Percentiles rank a stretch among this genome's conserved stretches.
Conservation (phyloP, 768 basidiomycete species). For the Rhizopogon salebrosus region DNA sequence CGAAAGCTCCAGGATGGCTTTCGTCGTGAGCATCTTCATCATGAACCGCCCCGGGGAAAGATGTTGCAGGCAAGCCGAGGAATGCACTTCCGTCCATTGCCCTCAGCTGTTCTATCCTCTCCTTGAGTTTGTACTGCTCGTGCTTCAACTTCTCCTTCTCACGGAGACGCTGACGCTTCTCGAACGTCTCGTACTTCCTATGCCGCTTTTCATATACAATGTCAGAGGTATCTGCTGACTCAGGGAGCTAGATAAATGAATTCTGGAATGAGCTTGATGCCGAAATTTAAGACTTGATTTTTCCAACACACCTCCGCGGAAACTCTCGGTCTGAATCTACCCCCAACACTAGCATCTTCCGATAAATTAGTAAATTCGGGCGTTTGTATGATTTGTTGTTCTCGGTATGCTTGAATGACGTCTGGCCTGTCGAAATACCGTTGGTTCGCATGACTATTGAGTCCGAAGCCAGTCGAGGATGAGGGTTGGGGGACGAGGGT, state of each 20-base stretch:
- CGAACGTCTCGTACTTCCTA: conserved; percentile 80
- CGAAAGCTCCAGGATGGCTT: conserved; percentile 28
- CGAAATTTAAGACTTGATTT: background rate
- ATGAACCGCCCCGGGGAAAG: conserved; percentile 36
- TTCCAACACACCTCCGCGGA: conserved; percentile 60
- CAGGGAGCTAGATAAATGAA: conserved; percentile 26
- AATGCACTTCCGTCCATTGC: conserved; percentile 71
- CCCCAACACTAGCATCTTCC: conserved; percentile 51
- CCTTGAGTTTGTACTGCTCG: conserved; percentile 87
- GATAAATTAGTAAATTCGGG: conserved; percentile 55
- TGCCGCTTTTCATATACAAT: conserved; percentile 78
- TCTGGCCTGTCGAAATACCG: conserved; percentile 78
- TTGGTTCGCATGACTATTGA: conserved; percentile 59
- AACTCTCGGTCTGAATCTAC: conserved; percentile 66
- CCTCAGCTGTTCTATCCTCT: conserved; percentile 79
- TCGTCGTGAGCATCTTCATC: conserved; percentile 22
- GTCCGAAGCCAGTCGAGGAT: conserved; percentile 30
- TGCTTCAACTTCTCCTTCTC: conserved; percentile 92
- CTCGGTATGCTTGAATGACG: conserved; percentile 64
- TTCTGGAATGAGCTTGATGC: conserved; percentile 1
- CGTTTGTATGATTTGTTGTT: conserved; percentile 71
- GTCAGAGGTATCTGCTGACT: conserved; percentile 68
- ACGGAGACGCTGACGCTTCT: conserved; percentile 77
- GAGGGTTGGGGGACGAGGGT: conserved; percentile 39
- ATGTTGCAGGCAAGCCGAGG: conserved; percentile 52